These are phyloP conservation scores for Vitis riparia DNA, from an alignment of 164 flowering plant species.

Conservation along the genomic window DNA sequence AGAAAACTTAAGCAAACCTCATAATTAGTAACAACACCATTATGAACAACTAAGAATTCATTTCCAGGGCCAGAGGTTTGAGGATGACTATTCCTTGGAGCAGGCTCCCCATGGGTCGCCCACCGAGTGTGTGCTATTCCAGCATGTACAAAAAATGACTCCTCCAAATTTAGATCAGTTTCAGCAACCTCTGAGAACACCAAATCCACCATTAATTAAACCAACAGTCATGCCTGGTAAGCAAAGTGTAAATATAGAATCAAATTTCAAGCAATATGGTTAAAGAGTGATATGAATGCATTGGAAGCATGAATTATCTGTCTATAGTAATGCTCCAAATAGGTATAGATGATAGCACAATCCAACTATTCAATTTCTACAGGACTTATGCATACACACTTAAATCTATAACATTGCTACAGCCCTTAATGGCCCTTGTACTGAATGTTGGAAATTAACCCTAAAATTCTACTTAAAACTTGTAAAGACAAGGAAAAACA, in stretches of 20 bases:
- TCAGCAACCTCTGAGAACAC: constrained; percentile 60
- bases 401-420: too few species aligned
- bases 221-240: background rate
- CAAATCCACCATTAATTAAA: constrained; percentile 11
- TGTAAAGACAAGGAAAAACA: too few species aligned
- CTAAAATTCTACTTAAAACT: too few species aligned
- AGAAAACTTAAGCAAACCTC: constrained; percentile 47
- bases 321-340: too few species aligned
- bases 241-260: background rate
- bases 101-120: constrained; percentile 99
- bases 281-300: too few species aligned
- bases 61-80: constrained; percentile 83
- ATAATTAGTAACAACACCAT: constrained; percentile 90
- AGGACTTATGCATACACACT: too few species aligned
- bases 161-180: constrained; percentile 74
- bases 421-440: too few species aligned
- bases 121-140: constrained; percentile 99
- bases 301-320: too few species aligned
- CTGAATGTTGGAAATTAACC: too few species aligned
- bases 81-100: constrained; percentile 96
- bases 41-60: constrained; percentile 94
- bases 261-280: background rate
- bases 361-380: too few species aligned
- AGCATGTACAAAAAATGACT: constrained; percentile 70
- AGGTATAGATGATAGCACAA: too few species aligned